These are phyloP conservation scores for Thelonectria discophora DNA, from an alignment of 2,329 filamentous ascomycete genomes.

Conservation along the genomic window DNA sequence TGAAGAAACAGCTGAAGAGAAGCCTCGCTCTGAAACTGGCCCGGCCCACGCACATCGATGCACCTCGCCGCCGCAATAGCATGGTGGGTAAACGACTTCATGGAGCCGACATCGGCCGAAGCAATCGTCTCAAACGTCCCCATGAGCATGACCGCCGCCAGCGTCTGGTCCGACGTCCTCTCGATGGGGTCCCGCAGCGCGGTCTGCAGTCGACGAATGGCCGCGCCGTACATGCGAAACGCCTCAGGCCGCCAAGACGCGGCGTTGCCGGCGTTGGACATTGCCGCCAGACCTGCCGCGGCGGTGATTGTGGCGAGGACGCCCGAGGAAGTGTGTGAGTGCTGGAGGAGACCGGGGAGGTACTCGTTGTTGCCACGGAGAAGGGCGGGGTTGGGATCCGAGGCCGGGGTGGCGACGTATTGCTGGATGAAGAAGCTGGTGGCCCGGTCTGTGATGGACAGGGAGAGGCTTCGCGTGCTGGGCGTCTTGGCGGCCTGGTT, in stretches of 20 bases:
- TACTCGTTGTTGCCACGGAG: constrained; percentile 28
- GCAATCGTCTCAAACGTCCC: constrained; percentile 38
- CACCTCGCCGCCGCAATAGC: constrained; percentile 34
- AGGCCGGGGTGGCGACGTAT: constrained; percentile 17
- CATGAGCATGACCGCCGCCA: constrained; percentile 35
- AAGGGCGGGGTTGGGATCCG: not conserved
- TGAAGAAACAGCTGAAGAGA: constrained; percentile 31
- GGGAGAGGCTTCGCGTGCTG: constrained; percentile 24
- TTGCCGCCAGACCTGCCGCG: constrained; percentile 33
- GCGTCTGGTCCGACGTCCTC: constrained; percentile 30
- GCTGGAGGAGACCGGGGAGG: constrained; percentile 27
- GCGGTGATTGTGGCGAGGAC: constrained; percentile 27
- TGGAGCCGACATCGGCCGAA: constrained; percentile 24
- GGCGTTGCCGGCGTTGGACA: constrained; percentile 32
- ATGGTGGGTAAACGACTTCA: constrained; percentile 34
- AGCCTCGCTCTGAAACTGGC: constrained; percentile 28
- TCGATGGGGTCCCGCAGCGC: constrained; percentile 25
- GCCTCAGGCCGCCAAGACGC: constrained; percentile 29
- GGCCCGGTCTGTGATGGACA: constrained; percentile 24
- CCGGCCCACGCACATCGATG: constrained; percentile 33
- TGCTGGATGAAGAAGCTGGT: constrained; percentile 35
- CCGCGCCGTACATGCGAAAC: constrained; percentile 28
- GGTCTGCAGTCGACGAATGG: constrained; percentile 23
- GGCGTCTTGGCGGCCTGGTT: constrained; percentile 8
- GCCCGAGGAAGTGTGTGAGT: constrained; percentile 22